These are phyloP conservation scores for Quercus lobata DNA, from an alignment of 331 rosid species.

Conservation along the genomic window DNA sequence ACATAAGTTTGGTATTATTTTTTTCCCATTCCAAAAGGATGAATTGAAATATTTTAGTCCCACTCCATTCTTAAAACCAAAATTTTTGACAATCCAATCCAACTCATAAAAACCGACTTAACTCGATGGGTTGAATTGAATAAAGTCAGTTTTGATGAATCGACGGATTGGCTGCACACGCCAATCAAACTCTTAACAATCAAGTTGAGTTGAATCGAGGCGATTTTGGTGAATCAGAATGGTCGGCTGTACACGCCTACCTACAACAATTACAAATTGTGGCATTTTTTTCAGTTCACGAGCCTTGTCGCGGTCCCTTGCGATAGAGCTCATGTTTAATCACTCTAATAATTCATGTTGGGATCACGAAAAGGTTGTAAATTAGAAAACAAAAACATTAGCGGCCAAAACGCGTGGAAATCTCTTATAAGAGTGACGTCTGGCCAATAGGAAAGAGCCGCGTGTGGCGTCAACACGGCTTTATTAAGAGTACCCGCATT, in stretches of 20 bases:
- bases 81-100: too few relatives aligned
- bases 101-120: too few relatives aligned
- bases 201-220: too few relatives aligned
- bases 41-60: too few relatives aligned
- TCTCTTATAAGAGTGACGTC: background rate
- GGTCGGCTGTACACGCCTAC: too few relatives aligned
- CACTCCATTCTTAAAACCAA: too few relatives aligned
- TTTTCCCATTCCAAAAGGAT: too few relatives aligned
- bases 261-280: background rate
- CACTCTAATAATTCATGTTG: conserved; percentile 36
- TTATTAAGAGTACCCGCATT: background rate
- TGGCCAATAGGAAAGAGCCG: background rate
- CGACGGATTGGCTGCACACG: too few relatives aligned
- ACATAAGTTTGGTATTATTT: too few relatives aligned
- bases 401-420: conserved; percentile 53
- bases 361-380: conserved; percentile 53
- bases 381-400: conserved; percentile 43
- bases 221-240: too few relatives aligned
- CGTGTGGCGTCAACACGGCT: background rate
- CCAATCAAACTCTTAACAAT: too few relatives aligned
- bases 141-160: too few relatives aligned
- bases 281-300: conserved; percentile 53
- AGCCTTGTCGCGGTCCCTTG: conserved; percentile 59
- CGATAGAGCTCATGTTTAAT: conserved; percentile 13
- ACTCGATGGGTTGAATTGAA: fast-evolving